These are phyloP conservation scores for Suillus discolor DNA, from an alignment of 768 basidiomycete species.

Conservation along the genomic window DNA sequence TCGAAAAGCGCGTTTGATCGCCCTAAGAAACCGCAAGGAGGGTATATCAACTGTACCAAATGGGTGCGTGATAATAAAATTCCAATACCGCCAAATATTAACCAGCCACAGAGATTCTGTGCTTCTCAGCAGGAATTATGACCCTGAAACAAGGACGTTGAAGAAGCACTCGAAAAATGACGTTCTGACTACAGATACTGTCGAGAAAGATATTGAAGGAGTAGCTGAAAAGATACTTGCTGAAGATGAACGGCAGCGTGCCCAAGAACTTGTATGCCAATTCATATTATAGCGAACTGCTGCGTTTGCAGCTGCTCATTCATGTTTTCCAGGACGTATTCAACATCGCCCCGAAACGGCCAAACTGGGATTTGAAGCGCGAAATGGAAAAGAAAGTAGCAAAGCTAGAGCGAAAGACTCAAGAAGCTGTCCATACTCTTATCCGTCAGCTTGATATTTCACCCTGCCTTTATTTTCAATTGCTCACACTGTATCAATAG, in stretches of 20 bases:
- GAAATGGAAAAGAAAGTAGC: constrained; percentile 90
- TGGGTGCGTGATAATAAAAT: constrained; percentile 38
- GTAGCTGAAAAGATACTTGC: constrained; percentile 82
- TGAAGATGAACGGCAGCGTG: constrained; percentile 83
- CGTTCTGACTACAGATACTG: constrained; percentile 72
- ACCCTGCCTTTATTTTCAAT: constrained; percentile 10
- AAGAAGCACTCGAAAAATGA: constrained; percentile 66
- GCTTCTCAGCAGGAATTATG: constrained; percentile 81
- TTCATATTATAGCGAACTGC: constrained; percentile 6
- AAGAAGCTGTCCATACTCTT: constrained; percentile 88
- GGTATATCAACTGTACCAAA: constrained; percentile 47
- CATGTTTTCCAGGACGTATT: constrained; percentile 71
- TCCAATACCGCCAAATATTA: constrained; percentile 3
- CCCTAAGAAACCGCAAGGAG: constrained; percentile 73
- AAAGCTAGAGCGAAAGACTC: constrained; percentile 88
- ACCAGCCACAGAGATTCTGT: constrained; percentile 45
- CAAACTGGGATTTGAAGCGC: constrained; percentile 95
- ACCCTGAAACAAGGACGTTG: constrained; percentile 82
- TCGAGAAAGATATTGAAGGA: constrained; percentile 84
- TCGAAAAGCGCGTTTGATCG: constrained; percentile 79
- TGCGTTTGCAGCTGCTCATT: not conserved
- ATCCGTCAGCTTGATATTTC: constrained; percentile 66
- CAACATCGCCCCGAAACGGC: constrained; percentile 96
- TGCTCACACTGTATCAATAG: constrained; percentile 39
- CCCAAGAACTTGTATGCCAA: constrained; percentile 80